Conservation (phyloP, 352 stramenopile genomes). For the Phytopythium vexans region DNA sequence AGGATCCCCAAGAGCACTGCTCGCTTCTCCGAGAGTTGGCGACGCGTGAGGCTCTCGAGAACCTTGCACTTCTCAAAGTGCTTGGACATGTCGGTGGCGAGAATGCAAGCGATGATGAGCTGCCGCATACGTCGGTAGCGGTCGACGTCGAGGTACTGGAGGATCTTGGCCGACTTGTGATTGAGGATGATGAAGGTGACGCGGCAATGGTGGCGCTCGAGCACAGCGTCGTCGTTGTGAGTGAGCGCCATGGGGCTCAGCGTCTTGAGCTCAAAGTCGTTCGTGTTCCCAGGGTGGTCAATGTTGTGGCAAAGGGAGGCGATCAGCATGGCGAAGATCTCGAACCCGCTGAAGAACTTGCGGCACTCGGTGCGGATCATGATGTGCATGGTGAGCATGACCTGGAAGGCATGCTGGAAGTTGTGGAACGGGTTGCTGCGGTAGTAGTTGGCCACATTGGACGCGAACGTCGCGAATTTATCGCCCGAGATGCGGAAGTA, state of each 20-base stretch:
- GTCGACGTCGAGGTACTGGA: conserved; percentile 52
- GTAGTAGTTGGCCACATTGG: conserved; percentile 66
- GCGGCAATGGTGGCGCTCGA: conserved; percentile 80
- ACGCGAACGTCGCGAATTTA: conserved; percentile 52
- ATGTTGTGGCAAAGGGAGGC: conserved; percentile 79
- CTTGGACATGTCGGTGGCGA: conserved; percentile 76
- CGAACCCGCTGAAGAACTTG: conserved; percentile 54
- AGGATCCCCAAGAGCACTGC: conserved; percentile 62
- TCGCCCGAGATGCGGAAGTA: conserved; percentile 47
- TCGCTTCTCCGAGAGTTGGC: conserved; percentile 56
- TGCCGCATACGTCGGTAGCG: conserved; percentile 54
- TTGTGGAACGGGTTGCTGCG: conserved; percentile 79
- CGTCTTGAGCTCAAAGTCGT: conserved; percentile 82
- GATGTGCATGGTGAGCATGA: conserved; percentile 54
- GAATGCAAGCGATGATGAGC: conserved; percentile 65
- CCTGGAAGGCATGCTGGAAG: conserved; percentile 73
- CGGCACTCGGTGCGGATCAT: conserved; percentile 56
- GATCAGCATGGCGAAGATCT: conserved; percentile 75
- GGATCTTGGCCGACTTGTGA: conserved; percentile 68
- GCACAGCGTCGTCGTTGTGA: conserved; percentile 81
- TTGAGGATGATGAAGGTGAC: conserved; percentile 79
- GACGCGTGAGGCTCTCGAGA: conserved; percentile 53
- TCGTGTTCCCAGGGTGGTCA: conserved; percentile 79
- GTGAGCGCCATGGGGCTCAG: conserved; percentile 73
- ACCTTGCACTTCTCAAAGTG: conserved; percentile 75